phyloP scores from a whole-genome alignment of 768 basidiomycete species.

The Guyanaporus albipodus region DNA sequence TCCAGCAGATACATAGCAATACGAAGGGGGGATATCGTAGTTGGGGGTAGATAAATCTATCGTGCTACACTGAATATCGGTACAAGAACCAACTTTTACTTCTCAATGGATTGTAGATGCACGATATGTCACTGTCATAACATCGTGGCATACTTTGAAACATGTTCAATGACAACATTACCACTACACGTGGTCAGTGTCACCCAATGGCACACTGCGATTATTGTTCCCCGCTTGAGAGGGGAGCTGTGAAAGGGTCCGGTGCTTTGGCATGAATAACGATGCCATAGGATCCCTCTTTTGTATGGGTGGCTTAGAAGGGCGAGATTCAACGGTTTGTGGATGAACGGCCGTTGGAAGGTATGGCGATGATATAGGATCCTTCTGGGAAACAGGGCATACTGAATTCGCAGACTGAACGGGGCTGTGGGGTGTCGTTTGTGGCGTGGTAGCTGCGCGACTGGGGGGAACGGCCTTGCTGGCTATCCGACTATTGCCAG shows the following conservation, averaged over 20 bases:
- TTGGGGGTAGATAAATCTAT: slow-evolving; percentile 10
- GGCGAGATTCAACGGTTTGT: slow-evolving; percentile 26
- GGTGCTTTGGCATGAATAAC: slow-evolving; percentile 74
- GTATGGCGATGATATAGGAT: slow-evolving; percentile 27
- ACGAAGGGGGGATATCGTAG: slow-evolving; percentile 5
- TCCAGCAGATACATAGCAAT: slow-evolving; percentile 6
- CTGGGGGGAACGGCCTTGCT: slow-evolving; percentile 47
- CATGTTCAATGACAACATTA: background rate
- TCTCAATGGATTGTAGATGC: slow-evolving; percentile 7
- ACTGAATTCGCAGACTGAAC: slow-evolving; percentile 27
- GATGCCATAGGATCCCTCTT: slow-evolving; percentile 64
- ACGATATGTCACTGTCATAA: background rate
- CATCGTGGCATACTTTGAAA: background rate
- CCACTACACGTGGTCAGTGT: slow-evolving; percentile 8
- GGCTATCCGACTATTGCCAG: slow-evolving; percentile 41
- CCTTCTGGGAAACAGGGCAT: slow-evolving; percentile 11
- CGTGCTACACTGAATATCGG: slow-evolving; percentile 14
- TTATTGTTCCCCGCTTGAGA: slow-evolving; percentile 26
- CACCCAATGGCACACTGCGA: slow-evolving; percentile 21
- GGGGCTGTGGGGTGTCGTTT: slow-evolving; percentile 24
- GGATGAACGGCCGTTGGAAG: slow-evolving; percentile 10
- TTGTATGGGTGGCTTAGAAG: slow-evolving; percentile 35
- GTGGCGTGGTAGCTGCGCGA: slow-evolving; percentile 19
- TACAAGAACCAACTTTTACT: slow-evolving; percentile 4
- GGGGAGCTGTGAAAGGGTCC: slow-evolving; percentile 54